These are phyloP conservation scores for Penicillium desertorum DNA, from an alignment of 495 filamentous ascomycete species.

Conservation along the genomic window DNA sequence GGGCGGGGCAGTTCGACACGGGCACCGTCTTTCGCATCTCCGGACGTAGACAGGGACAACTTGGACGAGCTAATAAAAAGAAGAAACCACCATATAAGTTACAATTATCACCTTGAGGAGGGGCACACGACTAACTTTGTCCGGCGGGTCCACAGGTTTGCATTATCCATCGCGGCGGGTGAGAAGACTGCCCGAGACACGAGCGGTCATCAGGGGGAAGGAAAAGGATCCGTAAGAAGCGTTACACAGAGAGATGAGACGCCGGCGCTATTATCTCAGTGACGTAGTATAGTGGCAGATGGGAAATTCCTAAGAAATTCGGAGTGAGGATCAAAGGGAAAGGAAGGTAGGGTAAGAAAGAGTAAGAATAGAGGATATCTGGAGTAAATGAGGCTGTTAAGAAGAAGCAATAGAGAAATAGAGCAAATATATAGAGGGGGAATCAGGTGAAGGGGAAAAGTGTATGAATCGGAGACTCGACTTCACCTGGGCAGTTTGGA, in stretches of 20 bases:
- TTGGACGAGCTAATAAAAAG: slow-evolving; percentile 66
- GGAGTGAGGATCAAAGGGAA: slow-evolving; percentile 4
- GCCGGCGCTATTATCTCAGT: slow-evolving; percentile 9
- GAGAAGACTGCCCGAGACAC: slow-evolving; percentile 42
- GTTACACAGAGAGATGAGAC: slow-evolving; percentile 23
- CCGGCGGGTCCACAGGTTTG: slow-evolving; percentile 85
- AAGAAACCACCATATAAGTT: slow-evolving; percentile 9
- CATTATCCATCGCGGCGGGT: slow-evolving; percentile 59
- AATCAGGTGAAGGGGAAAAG: slow-evolving; percentile 14
- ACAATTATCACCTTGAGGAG: slow-evolving; percentile 11
- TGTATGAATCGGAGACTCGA: slow-evolving; percentile 31
- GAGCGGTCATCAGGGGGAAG: slow-evolving; percentile 44
- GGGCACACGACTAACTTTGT: slow-evolving; percentile 65
- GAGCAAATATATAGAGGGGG: slow-evolving; percentile 8
- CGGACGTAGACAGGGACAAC: slow-evolving; percentile 80
- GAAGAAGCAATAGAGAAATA: slow-evolving; percentile 4
- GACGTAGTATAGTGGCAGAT: slow-evolving; percentile 12
- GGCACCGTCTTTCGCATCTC: slow-evolving; percentile 58
- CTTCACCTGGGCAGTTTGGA: slow-evolving; percentile 13
- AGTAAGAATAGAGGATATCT: not conserved
- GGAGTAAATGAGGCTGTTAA: not conserved
- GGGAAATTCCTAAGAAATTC: slow-evolving; percentile 6
- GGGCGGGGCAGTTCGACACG: slow-evolving; percentile 66
- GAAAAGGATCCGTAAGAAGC: slow-evolving; percentile 23
- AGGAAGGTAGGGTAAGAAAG: slow-evolving; percentile 6